These are phyloP conservation scores for Paulinella micropora DNA, from an alignment of 78 protist species.

Conservation along the genomic window DNA sequence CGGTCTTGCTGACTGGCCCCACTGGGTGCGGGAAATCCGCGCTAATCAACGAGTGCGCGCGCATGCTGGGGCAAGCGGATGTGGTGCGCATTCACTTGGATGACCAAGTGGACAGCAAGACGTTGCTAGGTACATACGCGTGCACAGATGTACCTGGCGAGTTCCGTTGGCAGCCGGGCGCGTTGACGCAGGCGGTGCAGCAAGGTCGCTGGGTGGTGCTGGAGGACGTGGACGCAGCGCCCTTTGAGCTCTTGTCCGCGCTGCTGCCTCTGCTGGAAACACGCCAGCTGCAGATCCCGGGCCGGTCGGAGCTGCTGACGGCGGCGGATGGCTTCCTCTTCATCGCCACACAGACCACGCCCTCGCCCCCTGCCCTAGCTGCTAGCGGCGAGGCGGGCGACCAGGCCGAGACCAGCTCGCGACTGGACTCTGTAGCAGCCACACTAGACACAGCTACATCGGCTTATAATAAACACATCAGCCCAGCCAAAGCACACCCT, in stretches of 20 bases:
- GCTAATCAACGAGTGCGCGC: not conserved
- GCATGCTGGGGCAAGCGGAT: not conserved
- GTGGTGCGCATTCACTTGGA: not conserved
- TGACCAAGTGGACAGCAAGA: conserved; percentile 41
- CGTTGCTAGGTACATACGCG: conserved; percentile 74
- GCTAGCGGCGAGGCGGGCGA: not conserved
- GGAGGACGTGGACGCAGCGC: conserved; percentile 83
- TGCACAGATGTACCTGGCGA: conserved; percentile 78
- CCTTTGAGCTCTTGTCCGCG: conserved; percentile 65
- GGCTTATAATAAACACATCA: too few species aligned
- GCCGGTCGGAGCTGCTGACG: conserved; percentile 30
- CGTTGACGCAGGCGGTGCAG: conserved; percentile 19
- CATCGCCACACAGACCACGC: conserved; percentile 55
- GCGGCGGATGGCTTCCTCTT: conserved; percentile 75
- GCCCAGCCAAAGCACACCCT: not conserved
- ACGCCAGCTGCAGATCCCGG: conserved; percentile 27
- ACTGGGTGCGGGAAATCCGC: conserved; percentile 10
- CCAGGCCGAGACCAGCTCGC: not conserved
- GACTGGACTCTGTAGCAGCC: not conserved
- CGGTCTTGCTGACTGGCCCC: conserved; percentile 2
- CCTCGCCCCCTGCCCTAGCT: not conserved
- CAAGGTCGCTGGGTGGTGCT: conserved; percentile 79
- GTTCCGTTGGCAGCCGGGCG: conserved; percentile 75
- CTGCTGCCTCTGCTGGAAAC: conserved; percentile 63
- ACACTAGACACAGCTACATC: too few species aligned